Conservation (phyloP, 257 asterid genomes). For the Euphrasia confusa region DNA sequence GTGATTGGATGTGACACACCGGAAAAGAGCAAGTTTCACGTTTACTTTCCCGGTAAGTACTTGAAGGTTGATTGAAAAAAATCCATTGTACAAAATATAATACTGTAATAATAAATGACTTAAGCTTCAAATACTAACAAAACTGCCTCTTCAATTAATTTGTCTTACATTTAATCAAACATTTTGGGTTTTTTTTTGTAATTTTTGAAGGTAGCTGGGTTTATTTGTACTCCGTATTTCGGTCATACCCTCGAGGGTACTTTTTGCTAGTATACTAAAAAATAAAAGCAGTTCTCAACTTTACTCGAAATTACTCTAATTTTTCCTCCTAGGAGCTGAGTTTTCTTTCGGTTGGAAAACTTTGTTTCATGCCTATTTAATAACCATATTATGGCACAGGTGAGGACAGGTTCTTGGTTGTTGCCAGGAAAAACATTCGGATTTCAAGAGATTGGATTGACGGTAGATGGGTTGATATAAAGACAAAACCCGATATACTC, state of each 20-base stretch:
- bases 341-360: too few species aligned
- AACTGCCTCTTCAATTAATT: too few species aligned
- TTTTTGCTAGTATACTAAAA: too few species aligned
- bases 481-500: conserved; percentile 35
- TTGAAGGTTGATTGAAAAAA: not conserved
- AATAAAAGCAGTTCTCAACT: not conserved
- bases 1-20: conserved; percentile 30
- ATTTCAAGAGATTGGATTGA: conserved; percentile 53
- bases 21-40: conserved; percentile 27
- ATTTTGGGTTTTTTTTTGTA: too few species aligned
- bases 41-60: conserved; percentile 47
- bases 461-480: conserved; percentile 38
- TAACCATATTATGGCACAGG: conserved; percentile 24
- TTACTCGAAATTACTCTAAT: not conserved
- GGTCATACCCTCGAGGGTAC: too few species aligned
- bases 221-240: too few species aligned
- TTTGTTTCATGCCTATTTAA: not conserved
- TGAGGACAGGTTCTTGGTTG: conserved; percentile 31
- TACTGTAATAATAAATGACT: too few species aligned
- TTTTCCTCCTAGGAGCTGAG: not conserved
- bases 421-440: conserved; percentile 35
- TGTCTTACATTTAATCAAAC: too few species aligned
- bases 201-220: too few species aligned
- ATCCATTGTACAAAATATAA: too few species aligned
- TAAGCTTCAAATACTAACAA: too few species aligned